phyloP scores from a whole-genome alignment of 768 basidiomycete species.

The Gelatoporia subvermispora region DNA sequence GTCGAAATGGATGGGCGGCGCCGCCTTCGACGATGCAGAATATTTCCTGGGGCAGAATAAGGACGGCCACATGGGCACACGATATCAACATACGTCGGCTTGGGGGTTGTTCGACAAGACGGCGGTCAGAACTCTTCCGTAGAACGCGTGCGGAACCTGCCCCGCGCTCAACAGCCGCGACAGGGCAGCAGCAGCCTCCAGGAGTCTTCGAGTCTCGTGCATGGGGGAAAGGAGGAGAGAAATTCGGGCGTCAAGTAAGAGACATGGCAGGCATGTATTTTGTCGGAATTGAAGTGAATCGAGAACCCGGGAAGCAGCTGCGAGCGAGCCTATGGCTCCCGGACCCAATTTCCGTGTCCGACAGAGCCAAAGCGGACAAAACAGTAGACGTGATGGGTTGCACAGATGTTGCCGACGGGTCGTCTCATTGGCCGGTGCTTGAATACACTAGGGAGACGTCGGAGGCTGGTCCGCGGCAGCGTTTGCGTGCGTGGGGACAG shows the following conservation, averaged over 20 bases:
- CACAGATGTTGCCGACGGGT: conserved; percentile 1
- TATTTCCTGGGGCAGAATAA: conserved; percentile 56
- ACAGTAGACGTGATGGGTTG: conserved; percentile 8
- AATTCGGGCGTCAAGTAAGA: conserved; percentile 23
- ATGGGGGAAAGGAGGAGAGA: conserved; percentile 39
- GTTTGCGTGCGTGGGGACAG: conserved; percentile 2
- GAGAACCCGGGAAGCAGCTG: conserved; percentile 18
- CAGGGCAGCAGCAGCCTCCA: conserved; percentile 75
- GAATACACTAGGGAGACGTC: too few species aligned
- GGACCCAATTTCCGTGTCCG: conserved; percentile 14
- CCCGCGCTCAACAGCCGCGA: conserved; percentile 54
- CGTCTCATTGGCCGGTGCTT: background rate
- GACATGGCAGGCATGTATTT: conserved; percentile 13
- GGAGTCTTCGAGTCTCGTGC: conserved; percentile 68
- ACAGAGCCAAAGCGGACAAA: conserved; percentile 13
- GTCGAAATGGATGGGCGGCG: conserved; percentile 67
- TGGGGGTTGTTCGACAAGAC: conserved; percentile 61
- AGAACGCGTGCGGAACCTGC: conserved; percentile 74
- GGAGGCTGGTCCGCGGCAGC: background rate
- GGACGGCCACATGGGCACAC: background rate
- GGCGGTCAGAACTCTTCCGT: conserved; percentile 70
- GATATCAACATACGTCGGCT: conserved; percentile 51
- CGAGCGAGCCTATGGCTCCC: conserved; percentile 9
- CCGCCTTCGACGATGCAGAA: conserved; percentile 79
- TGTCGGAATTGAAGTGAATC: conserved; percentile 8